A percentile compares a stretch with the other conserved stretches of the same genome.
Evolutionary conservation across 306 rosid species (phyloP).

Genomic region (Prunus padus): DNA sequence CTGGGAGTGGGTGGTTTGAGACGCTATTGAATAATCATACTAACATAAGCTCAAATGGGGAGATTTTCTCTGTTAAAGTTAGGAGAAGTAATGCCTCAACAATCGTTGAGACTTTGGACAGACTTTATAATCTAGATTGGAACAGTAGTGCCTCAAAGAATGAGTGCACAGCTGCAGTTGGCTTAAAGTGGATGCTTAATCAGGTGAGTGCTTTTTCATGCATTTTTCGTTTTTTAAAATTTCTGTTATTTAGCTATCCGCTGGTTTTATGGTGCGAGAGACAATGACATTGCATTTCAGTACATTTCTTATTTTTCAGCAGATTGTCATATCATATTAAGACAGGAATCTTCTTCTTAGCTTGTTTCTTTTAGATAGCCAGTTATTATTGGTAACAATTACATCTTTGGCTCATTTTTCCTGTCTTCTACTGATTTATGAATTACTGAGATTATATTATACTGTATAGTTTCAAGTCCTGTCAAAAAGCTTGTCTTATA

Average conservation of each 20-base stretch:
- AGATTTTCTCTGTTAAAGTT: conserved; percentile 83
- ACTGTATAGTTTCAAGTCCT: not conserved
- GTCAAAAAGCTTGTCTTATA: not conserved
- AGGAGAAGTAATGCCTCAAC: conserved; percentile 86
- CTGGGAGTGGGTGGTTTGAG: conserved; percentile 99
- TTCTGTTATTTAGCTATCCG: conserved; percentile 8
- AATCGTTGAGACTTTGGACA: conserved; percentile 79
- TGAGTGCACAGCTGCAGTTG: conserved; percentile 97
- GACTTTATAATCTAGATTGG: conserved; percentile 86
- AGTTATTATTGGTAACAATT: not conserved
- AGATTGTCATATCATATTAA: conserved; percentile 13
- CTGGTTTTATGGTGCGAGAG: not conserved
- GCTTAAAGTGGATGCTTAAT: conserved; percentile 99
- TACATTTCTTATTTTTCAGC: not conserved
- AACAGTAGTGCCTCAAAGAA: conserved; percentile 89
- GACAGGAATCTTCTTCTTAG: conserved; percentile 15
- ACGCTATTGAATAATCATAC: conserved; percentile 86
- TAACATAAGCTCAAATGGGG: conserved; percentile 96
- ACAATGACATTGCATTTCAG: not conserved
- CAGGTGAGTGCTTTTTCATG: conserved; percentile 51
- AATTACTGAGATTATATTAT: not conserved
- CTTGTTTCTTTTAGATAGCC: not conserved
- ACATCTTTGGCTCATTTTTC: not conserved
- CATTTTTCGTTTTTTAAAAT: not conserved
- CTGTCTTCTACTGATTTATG: not conserved